phyloP scores from a whole-genome alignment of 495 filamentous ascomycete genomes.

The Talaromyces thailandensis region DNA sequence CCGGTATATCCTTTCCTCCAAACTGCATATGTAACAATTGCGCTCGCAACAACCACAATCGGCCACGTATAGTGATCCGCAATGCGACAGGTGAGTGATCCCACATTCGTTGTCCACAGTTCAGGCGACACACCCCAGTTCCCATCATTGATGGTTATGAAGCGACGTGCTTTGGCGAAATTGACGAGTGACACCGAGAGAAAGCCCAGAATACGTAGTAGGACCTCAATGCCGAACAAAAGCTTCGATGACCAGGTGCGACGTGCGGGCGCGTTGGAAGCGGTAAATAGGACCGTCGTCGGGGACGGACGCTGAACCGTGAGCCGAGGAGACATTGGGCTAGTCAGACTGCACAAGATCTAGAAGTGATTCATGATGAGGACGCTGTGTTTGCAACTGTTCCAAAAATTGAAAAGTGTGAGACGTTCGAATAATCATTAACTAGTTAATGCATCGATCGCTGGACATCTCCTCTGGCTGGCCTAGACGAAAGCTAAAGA shows the following conservation, averaged over 20 bases:
- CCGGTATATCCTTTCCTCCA: conserved; percentile 42
- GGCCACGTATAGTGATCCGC: conserved; percentile 29
- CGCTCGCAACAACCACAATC: conserved; percentile 17
- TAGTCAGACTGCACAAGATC: conserved; percentile 1
- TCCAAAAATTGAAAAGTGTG: neutral
- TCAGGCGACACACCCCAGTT: conserved; percentile 11
- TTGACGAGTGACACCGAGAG: conserved; percentile 32
- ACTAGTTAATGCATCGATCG: neutral
- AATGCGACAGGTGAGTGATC: conserved; percentile 20
- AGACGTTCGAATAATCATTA: neutral
- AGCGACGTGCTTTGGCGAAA: conserved; percentile 25
- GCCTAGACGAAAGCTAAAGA: neutral
- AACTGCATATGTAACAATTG: conserved; percentile 34
- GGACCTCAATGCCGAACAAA: conserved; percentile 38
- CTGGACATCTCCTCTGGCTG: neutral
- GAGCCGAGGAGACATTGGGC: conserved; percentile 43
- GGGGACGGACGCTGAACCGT: conserved; percentile 67
- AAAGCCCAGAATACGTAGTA: conserved; percentile 37
- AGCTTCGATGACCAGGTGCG: conserved; percentile 48
- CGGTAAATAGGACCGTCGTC: conserved; percentile 78
- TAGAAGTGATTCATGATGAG: neutral
- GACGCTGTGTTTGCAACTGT: neutral
- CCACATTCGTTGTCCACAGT: conserved; percentile 25
- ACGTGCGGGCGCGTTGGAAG: conserved; percentile 58
- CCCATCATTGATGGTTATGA: conserved; percentile 16